A percentile compares a stretch with the other conserved stretches of the same genome.
Evolutionary conservation across 2,329 filamentous ascomycete species (phyloP).

Genomic region (Fusarium dlaminii): DNA sequence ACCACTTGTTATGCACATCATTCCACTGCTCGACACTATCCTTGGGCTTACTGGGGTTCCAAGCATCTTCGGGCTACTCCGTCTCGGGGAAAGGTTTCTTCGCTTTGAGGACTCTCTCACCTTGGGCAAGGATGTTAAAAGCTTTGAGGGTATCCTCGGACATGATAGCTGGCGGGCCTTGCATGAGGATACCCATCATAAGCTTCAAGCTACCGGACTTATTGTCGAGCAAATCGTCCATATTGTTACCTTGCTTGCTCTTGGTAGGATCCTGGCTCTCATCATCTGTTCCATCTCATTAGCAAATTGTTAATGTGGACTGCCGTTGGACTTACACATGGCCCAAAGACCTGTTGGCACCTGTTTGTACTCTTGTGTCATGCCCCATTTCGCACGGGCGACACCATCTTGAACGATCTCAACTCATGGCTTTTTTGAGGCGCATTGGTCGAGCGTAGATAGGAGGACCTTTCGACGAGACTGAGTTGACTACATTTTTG

Average conservation of each 20-base stretch:
- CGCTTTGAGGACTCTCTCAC: neutral
- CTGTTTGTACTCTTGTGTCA: neutral
- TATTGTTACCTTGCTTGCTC: neutral
- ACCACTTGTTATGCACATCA: neutral
- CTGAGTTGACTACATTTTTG: accelerated
- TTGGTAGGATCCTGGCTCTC: neutral
- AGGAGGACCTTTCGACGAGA: accelerated
- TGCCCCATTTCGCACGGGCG: neutral
- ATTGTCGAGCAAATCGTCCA: neutral
- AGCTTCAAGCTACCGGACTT: neutral
- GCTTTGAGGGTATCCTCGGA: neutral
- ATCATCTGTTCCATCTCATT: neutral
- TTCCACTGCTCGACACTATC: neutral
- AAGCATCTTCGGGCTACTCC: accelerated
- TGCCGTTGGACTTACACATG: neutral
- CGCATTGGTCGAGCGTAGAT: neutral
- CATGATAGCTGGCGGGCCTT: neutral
- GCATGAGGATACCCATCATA: neutral
- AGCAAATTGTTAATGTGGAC: accelerated
- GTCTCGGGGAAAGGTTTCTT: accelerated
- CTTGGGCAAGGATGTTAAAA: neutral
- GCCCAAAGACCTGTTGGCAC: neutral
- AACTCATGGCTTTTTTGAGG: neutral
- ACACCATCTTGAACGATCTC: neutral
- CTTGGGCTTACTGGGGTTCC: neutral